phyloP scores from a whole-genome alignment of 1,139 yeast species.

The Taphrina wiesneri region DNA sequence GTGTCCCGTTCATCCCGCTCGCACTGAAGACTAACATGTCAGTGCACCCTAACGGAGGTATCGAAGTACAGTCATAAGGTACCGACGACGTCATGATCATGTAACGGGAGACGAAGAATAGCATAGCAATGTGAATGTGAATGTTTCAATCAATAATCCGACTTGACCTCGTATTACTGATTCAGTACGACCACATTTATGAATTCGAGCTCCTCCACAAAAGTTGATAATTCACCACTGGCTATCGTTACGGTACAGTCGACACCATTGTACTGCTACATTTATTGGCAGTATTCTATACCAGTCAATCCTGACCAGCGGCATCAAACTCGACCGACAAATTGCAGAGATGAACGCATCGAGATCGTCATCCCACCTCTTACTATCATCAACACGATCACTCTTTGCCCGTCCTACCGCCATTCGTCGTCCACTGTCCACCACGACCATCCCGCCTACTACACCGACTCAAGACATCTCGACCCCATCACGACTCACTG shows the following conservation, averaged over 20 bases:
- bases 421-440: no score
- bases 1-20: neutral
- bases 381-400: neutral
- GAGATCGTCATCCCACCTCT: neutral
- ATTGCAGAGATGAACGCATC: neutral
- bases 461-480: neutral
- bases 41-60: conserved; percentile 21
- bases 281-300: no score
- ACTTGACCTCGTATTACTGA: no score
- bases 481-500: neutral
- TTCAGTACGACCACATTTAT: neutral
- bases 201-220: conserved; percentile 2
- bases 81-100: neutral
- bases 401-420: no score
- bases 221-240: neutral
- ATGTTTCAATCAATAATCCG: no score
- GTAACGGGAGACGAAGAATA: neutral
- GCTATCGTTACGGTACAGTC: neutral
- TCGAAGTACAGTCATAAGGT: conserved; percentile 21
- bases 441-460: neutral
- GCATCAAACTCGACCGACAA: no score
- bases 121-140: no score
- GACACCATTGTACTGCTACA: no score
- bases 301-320: no score
- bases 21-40: neutral